Base-by-base conservation (phyloP, 805 yeast species). In the Saccharomycopsis babjevae region DNA sequence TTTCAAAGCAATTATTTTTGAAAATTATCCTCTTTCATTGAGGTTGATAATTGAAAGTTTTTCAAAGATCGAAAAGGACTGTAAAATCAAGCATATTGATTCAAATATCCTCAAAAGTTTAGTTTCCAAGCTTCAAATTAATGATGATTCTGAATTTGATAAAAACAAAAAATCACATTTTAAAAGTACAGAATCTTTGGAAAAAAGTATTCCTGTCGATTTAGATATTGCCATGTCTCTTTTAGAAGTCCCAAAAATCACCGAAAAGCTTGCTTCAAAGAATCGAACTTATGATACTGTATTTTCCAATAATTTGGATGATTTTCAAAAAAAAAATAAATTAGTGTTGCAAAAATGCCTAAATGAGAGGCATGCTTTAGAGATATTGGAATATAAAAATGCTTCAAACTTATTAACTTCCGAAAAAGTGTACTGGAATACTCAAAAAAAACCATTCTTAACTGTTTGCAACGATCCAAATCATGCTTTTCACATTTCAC, bases 401-500 rank as follows among this genome's bases (percentile, higher is more conserved):
- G 30, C 25, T 10, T 46, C 52, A 22, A 46, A 46, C 16, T 11
- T 20, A n/a, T 40, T 56, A 11, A 25, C 58, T 15, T 28, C 22
- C 3, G 76, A 78, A 52, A 72, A 79, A 56, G 73, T 78, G 0
- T 67, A 71, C 57, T 57, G 72, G 18, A 74, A 75, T 34, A 77
- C 84, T 0, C 63, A 69, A 1, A 67, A 67, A 18, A 69, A 70
- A 42, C 81, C 82, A 3, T 83, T 82, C 66, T 71, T 72, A 60
- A 81, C 79, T 22, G 79, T 81, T 20, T 84, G 89, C 65, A 74
- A 77, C 57, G 74, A 78, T 57, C 42, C 56, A 20, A 22, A n/a
- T 20, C 64, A 58, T 46, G 66, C n/a, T 16, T 20, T 50, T 46
- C 56, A 61, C 16, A 25, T 61, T n/a, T 59, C 66, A 4, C 18